Percentiles rank a stretch among this genome's conserved stretches.
phyloP scores from a whole-genome alignment of 176 grass and related monocot genomes.

The Ananas comosus region DNA sequence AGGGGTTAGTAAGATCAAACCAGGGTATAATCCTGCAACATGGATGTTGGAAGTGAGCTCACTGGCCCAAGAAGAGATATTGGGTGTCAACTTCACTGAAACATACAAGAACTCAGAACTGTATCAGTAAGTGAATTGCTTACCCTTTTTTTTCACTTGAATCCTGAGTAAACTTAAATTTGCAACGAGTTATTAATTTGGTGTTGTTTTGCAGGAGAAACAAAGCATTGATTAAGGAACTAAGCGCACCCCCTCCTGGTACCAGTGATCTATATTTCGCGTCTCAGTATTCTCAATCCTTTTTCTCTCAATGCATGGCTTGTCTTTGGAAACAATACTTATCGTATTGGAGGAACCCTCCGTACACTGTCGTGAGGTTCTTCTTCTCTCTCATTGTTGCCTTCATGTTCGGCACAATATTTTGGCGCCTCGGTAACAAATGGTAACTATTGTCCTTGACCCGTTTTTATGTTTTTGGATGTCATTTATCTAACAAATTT shows the following conservation, averaged over 20 bases:
- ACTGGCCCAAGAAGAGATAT: slow-evolving; percentile 43
- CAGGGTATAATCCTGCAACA: slow-evolving; percentile 57
- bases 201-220: slow-evolving; percentile 38
- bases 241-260: slow-evolving; percentile 31
- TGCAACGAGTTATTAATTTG: background rate
- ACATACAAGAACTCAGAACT: slow-evolving; percentile 48
- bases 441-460: background rate
- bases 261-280: slow-evolving; percentile 46
- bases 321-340: slow-evolving; percentile 56
- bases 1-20: slow-evolving; percentile 48
- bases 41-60: slow-evolving; percentile 68
- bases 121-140: slow-evolving; percentile 29
- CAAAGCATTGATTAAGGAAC: slow-evolving; percentile 34
- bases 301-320: slow-evolving; percentile 43
- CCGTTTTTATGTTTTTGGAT: no score
- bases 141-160: background rate
- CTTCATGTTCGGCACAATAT: slow-evolving; percentile 51
- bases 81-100: slow-evolving; percentile 35
- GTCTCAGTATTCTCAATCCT: slow-evolving; percentile 42
- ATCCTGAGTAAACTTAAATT: background rate
- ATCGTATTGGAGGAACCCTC: slow-evolving; percentile 66
- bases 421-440: slow-evolving; percentile 47
- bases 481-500: no score
- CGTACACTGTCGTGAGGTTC: slow-evolving; percentile 51
- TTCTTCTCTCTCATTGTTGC: slow-evolving; percentile 59